Evolutionary conservation across 1,284 basidiomycete species (phyloP).

Genomic region (Ustilago lituana): DNA sequence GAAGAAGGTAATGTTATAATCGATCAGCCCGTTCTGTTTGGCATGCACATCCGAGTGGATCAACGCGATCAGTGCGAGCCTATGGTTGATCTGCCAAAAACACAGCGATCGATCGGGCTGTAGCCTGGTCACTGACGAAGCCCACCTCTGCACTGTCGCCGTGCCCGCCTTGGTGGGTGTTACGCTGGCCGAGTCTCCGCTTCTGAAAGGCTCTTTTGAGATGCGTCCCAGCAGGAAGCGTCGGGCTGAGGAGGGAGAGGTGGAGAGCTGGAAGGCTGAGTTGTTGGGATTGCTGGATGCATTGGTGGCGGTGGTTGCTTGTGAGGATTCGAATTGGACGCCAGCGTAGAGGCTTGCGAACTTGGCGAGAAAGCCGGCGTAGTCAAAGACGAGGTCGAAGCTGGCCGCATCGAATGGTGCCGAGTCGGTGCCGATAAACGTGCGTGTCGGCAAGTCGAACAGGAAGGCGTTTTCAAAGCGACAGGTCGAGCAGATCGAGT

Average conservation of each 20-base stretch:
- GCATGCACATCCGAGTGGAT: slow-evolving; percentile 83
- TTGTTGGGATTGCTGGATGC: neutral
- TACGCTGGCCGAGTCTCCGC: neutral
- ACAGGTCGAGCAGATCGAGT: slow-evolving; percentile 73
- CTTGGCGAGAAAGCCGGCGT: slow-evolving; percentile 84
- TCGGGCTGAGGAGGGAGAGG: slow-evolving; percentile 33
- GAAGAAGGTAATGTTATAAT: slow-evolving; percentile 92
- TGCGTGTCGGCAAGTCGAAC: slow-evolving; percentile 84
- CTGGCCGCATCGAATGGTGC: slow-evolving; percentile 89
- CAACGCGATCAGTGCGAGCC: slow-evolving; percentile 81
- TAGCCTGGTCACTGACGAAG: slow-evolving; percentile 70
- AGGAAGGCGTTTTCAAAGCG: slow-evolving; percentile 91
- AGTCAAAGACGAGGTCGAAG: slow-evolving; percentile 88
- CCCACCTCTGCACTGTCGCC: slow-evolving; percentile 53
- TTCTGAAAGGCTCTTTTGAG: slow-evolving; percentile 13
- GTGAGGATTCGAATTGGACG: slow-evolving; percentile 6
- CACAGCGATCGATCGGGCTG: slow-evolving; percentile 81
- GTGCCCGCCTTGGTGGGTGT: too few species aligned
- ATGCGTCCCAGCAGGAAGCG: slow-evolving; percentile 31
- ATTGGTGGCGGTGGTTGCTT: neutral
- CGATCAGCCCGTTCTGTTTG: slow-evolving; percentile 80
- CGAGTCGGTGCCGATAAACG: slow-evolving; percentile 91
- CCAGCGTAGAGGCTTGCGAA: slow-evolving; percentile 82
- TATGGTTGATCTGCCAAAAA: slow-evolving; percentile 83
- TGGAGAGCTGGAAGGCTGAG: slow-evolving; percentile 23